These are phyloP conservation scores for Saccharomycopsis capsularis DNA, from an alignment of 805 yeast species.

Conservation along the genomic window DNA sequence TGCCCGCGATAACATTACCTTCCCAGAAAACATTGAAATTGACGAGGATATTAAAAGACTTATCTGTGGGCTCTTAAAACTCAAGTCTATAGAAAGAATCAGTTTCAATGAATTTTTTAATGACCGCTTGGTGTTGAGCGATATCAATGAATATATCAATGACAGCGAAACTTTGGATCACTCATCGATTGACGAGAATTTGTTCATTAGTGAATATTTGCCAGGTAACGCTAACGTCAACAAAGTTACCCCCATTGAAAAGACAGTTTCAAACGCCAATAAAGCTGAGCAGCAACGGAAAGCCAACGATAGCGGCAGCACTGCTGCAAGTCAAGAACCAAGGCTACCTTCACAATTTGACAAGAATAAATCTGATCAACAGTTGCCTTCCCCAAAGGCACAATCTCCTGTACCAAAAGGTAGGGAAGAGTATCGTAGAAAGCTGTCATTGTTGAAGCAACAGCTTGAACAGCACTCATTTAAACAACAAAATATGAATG, in stretches of 20 bases:
- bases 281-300: neutral
- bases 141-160: conserved; percentile 34
- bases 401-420: neutral
- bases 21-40: conserved; percentile 62
- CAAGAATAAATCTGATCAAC: too few species aligned
- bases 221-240: conserved; percentile 20
- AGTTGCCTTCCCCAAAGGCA: too few species aligned
- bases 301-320: neutral
- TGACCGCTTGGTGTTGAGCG: conserved; percentile 56
- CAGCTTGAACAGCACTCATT: conserved; percentile 3
- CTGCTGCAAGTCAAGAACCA: neutral
- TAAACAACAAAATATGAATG: neutral
- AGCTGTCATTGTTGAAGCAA: conserved; percentile 2
- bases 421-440: neutral
- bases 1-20: conserved; percentile 67
- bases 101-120: conserved; percentile 83
- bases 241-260: neutral
- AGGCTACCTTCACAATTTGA: too few species aligned
- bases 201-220: conserved; percentile 80
- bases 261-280: neutral
- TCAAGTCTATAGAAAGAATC: conserved; percentile 82
- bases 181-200: conserved; percentile 66
- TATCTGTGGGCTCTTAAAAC: conserved; percentile 69
- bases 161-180: conserved; percentile 50
- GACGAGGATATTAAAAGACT: conserved; percentile 60